Evolutionary conservation across 2,329 filamentous ascomycete genomes (phyloP).

Genomic region (Microsporum audouinii): DNA sequence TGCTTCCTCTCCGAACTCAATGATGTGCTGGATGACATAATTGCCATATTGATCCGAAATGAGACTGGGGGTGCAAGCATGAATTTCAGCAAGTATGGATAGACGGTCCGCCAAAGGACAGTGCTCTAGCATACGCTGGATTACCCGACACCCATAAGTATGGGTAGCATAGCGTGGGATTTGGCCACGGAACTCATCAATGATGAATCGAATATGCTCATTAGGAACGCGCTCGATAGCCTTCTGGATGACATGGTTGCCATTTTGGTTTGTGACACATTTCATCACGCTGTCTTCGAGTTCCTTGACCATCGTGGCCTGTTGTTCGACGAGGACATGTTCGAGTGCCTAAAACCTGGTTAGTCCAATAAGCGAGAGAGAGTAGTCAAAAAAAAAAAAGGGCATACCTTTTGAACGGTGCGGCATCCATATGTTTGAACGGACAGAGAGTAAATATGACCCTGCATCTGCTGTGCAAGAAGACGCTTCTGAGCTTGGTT

Average conservation of each 20-base stretch:
- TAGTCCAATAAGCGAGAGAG: not conserved
- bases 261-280: constrained; percentile 77
- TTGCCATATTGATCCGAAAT: constrained; percentile 88
- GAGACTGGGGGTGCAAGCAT: constrained; percentile 57
- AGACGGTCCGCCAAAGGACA: constrained; percentile 60
- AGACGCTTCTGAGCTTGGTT: constrained; percentile 86
- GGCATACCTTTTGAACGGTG: constrained; percentile 76
- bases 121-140: constrained; percentile 82
- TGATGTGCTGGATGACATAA: constrained; percentile 90
- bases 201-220: constrained; percentile 72
- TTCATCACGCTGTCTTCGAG: constrained; percentile 63
- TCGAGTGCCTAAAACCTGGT: constrained; percentile 57
- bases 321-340: constrained; percentile 82
- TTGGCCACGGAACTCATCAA: constrained; percentile 65
- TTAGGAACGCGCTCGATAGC: constrained; percentile 71
- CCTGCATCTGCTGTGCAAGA: constrained; percentile 76
- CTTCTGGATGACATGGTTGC: constrained; percentile 95
- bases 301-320: constrained; percentile 71
- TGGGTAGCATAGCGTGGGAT: constrained; percentile 65
- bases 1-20: constrained; percentile 61
- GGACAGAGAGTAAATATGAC: constrained; percentile 67
- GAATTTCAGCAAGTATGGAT: constrained; percentile 66
- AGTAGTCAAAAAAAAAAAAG: constrained; percentile 10
- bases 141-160: constrained; percentile 79
- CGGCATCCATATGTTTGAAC: constrained; percentile 86